These are phyloP conservation scores for Immersiporthe knoxdaviesiana DNA, from an alignment of 2,329 filamentous ascomycete species.

Conservation along the genomic window DNA sequence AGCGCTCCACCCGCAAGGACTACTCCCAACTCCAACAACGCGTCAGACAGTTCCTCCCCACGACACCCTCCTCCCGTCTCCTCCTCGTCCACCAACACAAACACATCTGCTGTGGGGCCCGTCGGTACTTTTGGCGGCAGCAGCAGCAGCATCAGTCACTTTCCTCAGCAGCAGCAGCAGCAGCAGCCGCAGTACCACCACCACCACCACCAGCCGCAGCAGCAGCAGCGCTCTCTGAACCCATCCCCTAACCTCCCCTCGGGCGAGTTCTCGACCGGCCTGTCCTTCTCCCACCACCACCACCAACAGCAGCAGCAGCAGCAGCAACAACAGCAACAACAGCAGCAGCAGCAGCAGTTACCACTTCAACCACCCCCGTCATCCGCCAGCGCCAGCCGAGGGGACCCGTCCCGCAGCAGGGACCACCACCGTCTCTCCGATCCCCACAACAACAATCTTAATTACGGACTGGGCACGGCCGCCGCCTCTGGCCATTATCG, in stretches of 20 bases:
- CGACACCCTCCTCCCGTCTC: slow-evolving; percentile 47
- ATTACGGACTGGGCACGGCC: slow-evolving; percentile 29
- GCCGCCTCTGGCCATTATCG: slow-evolving; percentile 36
- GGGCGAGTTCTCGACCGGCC: slow-evolving; percentile 47
- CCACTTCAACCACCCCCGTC: slow-evolving; percentile 27
- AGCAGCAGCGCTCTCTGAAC: slow-evolving; percentile 43
- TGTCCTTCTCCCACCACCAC: slow-evolving; percentile 38
- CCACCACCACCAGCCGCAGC: too few relatives aligned
- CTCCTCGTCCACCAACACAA: slow-evolving; percentile 25
- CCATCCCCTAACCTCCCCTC: slow-evolving; percentile 51
- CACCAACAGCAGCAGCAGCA: too few relatives aligned
- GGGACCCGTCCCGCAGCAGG: slow-evolving; percentile 24
- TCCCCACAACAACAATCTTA: slow-evolving; percentile 37
- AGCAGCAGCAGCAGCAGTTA: too few relatives aligned
- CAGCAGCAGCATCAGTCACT: background rate
- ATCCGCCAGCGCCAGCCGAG: slow-evolving; percentile 26
- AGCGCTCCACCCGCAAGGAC: slow-evolving; percentile 58
- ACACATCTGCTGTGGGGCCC: slow-evolving; percentile 31
- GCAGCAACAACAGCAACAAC: too few relatives aligned
- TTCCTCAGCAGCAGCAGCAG: background rate
- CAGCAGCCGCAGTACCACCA: slow-evolving; percentile 32
- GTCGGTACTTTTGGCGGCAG: background rate
- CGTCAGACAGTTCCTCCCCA: slow-evolving; percentile 54
- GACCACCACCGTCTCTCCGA: slow-evolving; percentile 34
- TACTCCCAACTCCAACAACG: slow-evolving; percentile 50